A percentile compares a stretch with the other conserved stretches of the same genome.
Conservation (phyloP, 2,329 filamentous ascomycete species). For the Talaromyces sp. region DNA sequence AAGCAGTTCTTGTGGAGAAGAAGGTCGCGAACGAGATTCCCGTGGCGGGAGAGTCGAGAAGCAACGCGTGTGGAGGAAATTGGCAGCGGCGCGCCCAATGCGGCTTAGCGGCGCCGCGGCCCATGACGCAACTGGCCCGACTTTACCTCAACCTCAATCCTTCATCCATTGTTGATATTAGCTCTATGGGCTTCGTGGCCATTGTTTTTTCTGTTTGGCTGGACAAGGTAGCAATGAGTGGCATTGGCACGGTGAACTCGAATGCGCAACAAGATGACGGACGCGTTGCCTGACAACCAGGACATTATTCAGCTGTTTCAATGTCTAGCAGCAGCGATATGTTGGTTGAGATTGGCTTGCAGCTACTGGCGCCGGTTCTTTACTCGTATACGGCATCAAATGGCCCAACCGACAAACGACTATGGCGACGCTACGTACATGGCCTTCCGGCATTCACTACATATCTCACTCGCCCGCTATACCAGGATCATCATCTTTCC, state of each 20-base stretch:
- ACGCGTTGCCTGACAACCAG: background rate
- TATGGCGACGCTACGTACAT: background rate
- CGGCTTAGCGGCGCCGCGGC: background rate
- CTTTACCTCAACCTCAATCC: background rate
- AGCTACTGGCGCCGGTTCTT: background rate
- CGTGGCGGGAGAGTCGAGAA: constrained; percentile 23
- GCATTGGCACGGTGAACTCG: background rate
- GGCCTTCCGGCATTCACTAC: background rate
- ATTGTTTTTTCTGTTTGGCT: background rate
- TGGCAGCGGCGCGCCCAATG: background rate
- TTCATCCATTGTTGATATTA: too few species aligned
- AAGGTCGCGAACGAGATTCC: constrained; percentile 17
- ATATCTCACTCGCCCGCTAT: too few species aligned
- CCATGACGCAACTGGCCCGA: background rate
- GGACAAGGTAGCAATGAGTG: background rate
- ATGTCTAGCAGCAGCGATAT: background rate
- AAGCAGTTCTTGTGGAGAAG: constrained; percentile 15
- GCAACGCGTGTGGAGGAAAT: constrained; percentile 17
- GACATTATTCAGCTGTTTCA: background rate
- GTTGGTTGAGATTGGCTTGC: background rate
- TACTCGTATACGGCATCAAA: background rate
- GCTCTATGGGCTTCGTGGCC: background rate
- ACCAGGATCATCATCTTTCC: too few species aligned
- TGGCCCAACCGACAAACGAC: background rate
- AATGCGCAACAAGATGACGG: background rate